Percentiles rank a stretch among this genome's conserved stretches.
Conservation (phyloP, 306 rosid genomes). For the Mimosa bimucronata region DNA sequence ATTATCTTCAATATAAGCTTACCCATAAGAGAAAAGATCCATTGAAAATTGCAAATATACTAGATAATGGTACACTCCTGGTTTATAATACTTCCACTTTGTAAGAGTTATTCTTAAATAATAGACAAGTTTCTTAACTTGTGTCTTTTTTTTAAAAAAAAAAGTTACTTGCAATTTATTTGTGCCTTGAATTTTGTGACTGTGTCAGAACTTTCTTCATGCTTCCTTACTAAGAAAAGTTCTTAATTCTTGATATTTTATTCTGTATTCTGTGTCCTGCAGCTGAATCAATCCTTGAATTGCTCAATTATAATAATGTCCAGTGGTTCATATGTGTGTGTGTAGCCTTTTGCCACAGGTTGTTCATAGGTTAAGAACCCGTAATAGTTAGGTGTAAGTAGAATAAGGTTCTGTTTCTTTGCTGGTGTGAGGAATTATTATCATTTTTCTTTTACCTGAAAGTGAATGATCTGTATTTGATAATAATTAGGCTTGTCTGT, state of each 20-base stretch:
- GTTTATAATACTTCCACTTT: neutral
- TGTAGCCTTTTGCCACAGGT: neutral
- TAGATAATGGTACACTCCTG: neutral
- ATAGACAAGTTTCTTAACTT: neutral
- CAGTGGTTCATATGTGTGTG: neutral
- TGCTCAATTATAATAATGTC: constrained; percentile 28
- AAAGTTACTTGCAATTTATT: constrained; percentile 31
- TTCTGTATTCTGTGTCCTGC: constrained; percentile 7
- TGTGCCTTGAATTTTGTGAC: constrained; percentile 28
- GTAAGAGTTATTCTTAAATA: neutral
- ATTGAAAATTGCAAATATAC: neutral
- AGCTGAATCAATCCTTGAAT: constrained; percentile 29
- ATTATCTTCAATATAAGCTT: neutral
- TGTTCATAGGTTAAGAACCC: neutral
- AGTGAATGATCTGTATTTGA: constrained; percentile 9
- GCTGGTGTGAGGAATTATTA: constrained; percentile 7
- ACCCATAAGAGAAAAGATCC: neutral
- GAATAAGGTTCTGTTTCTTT: constrained; percentile 26
- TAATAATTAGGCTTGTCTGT: neutral
- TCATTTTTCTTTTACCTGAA: neutral
- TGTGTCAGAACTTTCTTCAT: constrained; percentile 1
- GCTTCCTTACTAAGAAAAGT: constrained; percentile 28
- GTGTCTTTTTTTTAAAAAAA: constrained; percentile 21
- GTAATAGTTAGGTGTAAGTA: constrained; percentile 17
- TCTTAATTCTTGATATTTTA: constrained; percentile 26